Percentiles rank a stretch among this genome's conserved stretches.
phyloP scores from a whole-genome alignment of 805 yeast genomes.

The Starmerella etchellsii region DNA sequence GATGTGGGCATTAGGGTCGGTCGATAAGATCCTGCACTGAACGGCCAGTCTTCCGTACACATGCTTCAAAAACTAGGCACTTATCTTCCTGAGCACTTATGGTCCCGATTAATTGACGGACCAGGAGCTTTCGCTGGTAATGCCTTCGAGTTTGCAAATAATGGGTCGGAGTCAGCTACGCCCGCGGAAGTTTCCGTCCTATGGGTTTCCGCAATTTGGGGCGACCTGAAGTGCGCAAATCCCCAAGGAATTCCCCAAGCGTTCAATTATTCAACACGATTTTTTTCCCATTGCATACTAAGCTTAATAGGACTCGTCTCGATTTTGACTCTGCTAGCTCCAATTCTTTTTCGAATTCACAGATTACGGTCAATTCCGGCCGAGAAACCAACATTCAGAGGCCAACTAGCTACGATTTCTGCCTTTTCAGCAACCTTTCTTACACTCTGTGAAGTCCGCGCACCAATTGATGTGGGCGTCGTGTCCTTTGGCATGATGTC shows the following conservation, averaged over 20 bases:
- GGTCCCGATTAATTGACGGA: too few relatives aligned
- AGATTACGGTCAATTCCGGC: conserved; percentile 13
- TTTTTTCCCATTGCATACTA: conserved; percentile 17
- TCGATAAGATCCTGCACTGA: too few relatives aligned
- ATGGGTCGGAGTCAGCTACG: too few relatives aligned
- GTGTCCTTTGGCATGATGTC: conserved; percentile 7
- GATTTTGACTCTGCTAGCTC: conserved; percentile 7
- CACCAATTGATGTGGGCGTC: conserved; percentile 6
- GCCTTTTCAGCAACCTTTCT: conserved; percentile 14
- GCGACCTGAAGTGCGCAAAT: conserved; percentile 6
- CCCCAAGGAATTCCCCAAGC: conserved; percentile 9
- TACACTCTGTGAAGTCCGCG: conserved; percentile 7
- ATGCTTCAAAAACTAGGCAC: too few relatives aligned
- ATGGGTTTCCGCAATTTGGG: not conserved
- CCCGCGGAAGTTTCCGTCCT: too few relatives aligned
- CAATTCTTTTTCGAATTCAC: conserved; percentile 12
- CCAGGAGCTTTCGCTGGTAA: too few relatives aligned
- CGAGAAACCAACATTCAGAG: conserved; percentile 14
- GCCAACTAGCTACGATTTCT: conserved; percentile 13
- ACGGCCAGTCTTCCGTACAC: too few relatives aligned
- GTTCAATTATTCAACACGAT: conserved; percentile 19
- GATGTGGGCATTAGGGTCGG: too few relatives aligned
- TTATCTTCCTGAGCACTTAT: too few relatives aligned
- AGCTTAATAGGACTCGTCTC: conserved; percentile 11
- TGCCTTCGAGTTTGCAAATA: too few relatives aligned